Base-by-base conservation (phyloP, 352 stramenopile genomes). In the Hyaloperonospora arabidopsidis region DNA sequence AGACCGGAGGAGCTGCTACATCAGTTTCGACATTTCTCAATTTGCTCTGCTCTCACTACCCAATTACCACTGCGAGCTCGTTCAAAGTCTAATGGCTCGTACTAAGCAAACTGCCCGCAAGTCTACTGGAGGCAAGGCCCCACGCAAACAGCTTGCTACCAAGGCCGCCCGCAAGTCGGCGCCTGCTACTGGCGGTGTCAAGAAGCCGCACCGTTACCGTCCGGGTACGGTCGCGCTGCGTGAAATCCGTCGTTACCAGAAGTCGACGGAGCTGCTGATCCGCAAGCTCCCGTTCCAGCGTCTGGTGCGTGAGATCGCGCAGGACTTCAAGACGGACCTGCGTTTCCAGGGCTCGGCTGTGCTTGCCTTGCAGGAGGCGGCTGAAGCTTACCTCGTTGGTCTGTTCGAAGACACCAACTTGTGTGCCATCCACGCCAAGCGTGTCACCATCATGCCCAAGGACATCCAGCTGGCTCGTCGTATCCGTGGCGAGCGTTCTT, bases 181-280 rank as follows among this genome's bases (percentile, higher is more conserved):
- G 11, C 90, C 91, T 29, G 80, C 87, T 40, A 89, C 79, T 1
- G 91, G 90, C 58, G 91, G 90, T 64, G 87, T 97, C 7, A 97
- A 97, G 89, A 97, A 97, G 79, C 89, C 73, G 18, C 70, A 86
- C 67, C 77, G 84, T 60, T 92, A 89, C 76, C 77, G 78, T 43
- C 84, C 83, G 1, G 89, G 89, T 61, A 85, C 93, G 73, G 64
- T 79, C 25, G 94, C 94, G n/a, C 74, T 99, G 17, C 83, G 87
- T 75, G 96, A 99, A 70, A 99, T 99, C 66, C 81, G 96, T 61
- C 72, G 81, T 41, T 98, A 98, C 76, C 97, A 99, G 81, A 87
- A 86, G 54, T 96, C 78, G 49, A 98, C 96, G 10, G 93, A 98
- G 59, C 79, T 99, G 18, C 67, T 98, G 41, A 80, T 99, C 55